These are phyloP conservation scores for Candida ulmi DNA, from an alignment of 805 yeast species.

Conservation along the genomic window DNA sequence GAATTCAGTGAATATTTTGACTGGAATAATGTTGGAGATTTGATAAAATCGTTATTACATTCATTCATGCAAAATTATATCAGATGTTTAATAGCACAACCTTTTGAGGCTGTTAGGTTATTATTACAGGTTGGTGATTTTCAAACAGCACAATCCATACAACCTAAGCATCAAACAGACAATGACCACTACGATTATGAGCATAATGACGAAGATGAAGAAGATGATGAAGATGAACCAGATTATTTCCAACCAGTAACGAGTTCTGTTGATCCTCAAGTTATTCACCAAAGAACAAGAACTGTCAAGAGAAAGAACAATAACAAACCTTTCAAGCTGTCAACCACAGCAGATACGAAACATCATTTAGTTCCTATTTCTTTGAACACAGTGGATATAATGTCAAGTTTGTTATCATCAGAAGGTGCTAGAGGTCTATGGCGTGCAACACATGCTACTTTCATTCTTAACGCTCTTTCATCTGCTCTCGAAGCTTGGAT, in stretches of 20 bases:
- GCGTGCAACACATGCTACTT: conserved; percentile 74
- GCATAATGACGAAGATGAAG: conserved; percentile 14
- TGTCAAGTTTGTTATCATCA: conserved; percentile 55
- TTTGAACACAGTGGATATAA: conserved; percentile 59
- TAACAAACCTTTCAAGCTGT: too few relatives aligned
- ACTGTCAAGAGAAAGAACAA: conserved; percentile 4
- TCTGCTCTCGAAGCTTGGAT: conserved; percentile 87
- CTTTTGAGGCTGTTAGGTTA: conserved; percentile 78
- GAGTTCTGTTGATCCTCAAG: conserved; percentile 13
- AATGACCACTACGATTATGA: neutral
- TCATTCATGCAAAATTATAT: conserved; percentile 66
- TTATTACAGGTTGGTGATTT: conserved; percentile 77
- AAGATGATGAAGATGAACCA: conserved; percentile 31
- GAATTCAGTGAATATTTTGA: conserved; percentile 67
- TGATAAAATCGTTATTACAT: conserved; percentile 49
- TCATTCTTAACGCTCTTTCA: conserved; percentile 67
- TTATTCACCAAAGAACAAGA: conserved; percentile 15
- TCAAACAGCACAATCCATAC: conserved; percentile 15
- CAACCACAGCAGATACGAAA: neutral
- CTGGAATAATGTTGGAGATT: conserved; percentile 47
- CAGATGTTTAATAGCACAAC: conserved; percentile 70
- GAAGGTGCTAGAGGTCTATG: conserved; percentile 71
- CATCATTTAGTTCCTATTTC: conserved; percentile 49
- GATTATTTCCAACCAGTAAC: conserved; percentile 33
- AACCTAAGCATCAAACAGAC: neutral